Evolutionary conservation across 805 yeast species (phyloP).

Genomic region (Candida mattraensis): DNA sequence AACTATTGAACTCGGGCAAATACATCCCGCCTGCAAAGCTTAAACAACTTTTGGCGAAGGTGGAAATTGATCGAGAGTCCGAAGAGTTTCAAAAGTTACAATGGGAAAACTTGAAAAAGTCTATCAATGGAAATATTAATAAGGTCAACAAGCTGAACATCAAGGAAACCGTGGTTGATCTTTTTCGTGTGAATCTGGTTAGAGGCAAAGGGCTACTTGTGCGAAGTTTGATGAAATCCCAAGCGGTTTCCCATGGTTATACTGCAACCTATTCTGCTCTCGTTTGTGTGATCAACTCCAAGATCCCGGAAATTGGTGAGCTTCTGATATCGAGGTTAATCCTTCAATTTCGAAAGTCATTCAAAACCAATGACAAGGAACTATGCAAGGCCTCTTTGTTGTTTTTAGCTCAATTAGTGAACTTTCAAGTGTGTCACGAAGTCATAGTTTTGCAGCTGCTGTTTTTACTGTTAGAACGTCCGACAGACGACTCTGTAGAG

Average conservation of each 20-base stretch:
- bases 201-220: slow-evolving; percentile 63
- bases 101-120: slow-evolving; percentile 56
- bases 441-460: slow-evolving; percentile 53
- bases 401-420: slow-evolving; percentile 63
- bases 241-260: slow-evolving; percentile 36
- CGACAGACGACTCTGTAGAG: slow-evolving; percentile 56
- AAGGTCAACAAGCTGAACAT: slow-evolving; percentile 48
- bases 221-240: slow-evolving; percentile 56
- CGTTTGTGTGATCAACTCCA: slow-evolving; percentile 59
- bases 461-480: slow-evolving; percentile 42
- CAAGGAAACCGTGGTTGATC: slow-evolving; percentile 43
- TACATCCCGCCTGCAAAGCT: slow-evolving; percentile 58
- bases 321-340: slow-evolving; percentile 53
- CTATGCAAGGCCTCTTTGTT: slow-evolving; percentile 42
- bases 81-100: slow-evolving; percentile 48
- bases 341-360: slow-evolving; percentile 56
- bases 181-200: slow-evolving; percentile 57
- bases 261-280: slow-evolving; percentile 58
- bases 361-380: slow-evolving; percentile 44
- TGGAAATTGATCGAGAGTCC: slow-evolving; percentile 18
- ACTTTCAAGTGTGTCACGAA: slow-evolving; percentile 60
- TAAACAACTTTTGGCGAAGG: slow-evolving; percentile 38
- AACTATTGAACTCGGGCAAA: slow-evolving; percentile 43
- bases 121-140: slow-evolving; percentile 49
- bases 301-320: slow-evolving; percentile 69